phyloP scores from a whole-genome alignment of 352 stramenopile species.

The Pythium rishiriense region DNA sequence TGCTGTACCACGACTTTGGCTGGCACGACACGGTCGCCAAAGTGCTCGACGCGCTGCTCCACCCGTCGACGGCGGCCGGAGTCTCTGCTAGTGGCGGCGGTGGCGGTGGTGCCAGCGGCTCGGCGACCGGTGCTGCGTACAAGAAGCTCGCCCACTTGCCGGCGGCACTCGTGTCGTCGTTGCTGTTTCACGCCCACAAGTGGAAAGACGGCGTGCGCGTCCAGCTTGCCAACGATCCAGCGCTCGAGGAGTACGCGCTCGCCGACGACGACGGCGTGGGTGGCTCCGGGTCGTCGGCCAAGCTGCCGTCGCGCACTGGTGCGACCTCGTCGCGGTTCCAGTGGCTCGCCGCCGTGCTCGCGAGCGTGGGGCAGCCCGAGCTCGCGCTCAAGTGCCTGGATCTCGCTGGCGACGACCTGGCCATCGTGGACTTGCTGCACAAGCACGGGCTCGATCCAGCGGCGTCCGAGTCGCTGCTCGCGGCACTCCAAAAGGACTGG shows the following conservation, averaged over 20 bases:
- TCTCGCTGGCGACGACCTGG: slow-evolving; percentile 66
- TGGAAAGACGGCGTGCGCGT: slow-evolving; percentile 59
- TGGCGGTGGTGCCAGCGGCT: slow-evolving; percentile 10
- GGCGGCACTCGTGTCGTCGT: slow-evolving; percentile 38
- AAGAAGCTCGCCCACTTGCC: slow-evolving; percentile 45
- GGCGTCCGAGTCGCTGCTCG: slow-evolving; percentile 31
- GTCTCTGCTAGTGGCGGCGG: slow-evolving; percentile 14
- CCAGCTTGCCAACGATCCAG: slow-evolving; percentile 50
- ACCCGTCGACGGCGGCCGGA: slow-evolving; percentile 14
- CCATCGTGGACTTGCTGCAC: slow-evolving; percentile 49
- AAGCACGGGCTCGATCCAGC: slow-evolving; percentile 24
- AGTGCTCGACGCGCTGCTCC: slow-evolving; percentile 40
- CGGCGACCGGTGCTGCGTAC: slow-evolving; percentile 45
- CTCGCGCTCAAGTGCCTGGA: slow-evolving; percentile 67
- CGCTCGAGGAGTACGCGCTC: slow-evolving; percentile 72
- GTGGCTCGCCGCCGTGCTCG: slow-evolving; percentile 46
- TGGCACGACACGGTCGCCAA: slow-evolving; percentile 61
- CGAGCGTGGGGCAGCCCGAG: slow-evolving; percentile 50
- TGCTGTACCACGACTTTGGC: slow-evolving; percentile 53
- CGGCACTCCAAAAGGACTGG: slow-evolving; percentile 55
- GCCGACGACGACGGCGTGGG: slow-evolving; percentile 36
- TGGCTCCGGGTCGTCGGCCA: slow-evolving; percentile 34
- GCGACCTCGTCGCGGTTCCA: slow-evolving; percentile 37
- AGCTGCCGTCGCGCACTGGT: slow-evolving; percentile 62
- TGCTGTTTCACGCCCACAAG: slow-evolving; percentile 53